Base-by-base conservation (phyloP, 352 stramenopile genomes). In the Pythium volutum region DNA sequence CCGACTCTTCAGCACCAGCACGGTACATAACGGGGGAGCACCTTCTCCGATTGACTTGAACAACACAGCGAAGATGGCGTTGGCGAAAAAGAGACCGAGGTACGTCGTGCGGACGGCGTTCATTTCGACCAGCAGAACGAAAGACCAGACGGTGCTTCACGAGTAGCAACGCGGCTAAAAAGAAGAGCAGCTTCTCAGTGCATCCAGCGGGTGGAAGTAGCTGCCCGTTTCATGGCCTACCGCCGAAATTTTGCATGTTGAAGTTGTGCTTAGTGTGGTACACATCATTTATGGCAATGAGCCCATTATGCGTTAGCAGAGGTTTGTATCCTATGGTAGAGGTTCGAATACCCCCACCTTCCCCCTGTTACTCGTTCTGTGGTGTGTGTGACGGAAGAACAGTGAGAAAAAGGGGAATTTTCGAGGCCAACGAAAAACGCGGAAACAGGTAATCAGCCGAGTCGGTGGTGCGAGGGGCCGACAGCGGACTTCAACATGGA, bases 1-100 rank as follows among this genome's bases (percentile, higher is more conserved):
- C 14, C 20, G 27, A 7, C 25, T 33, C 20, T n/a, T n/a, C n/a
- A n/a, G n/a, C n/a, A n/a, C n/a, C n/a, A 18, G 1, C 14, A 4
- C 36, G 18, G 15, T 16, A 43, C 8, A 43, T 10, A 47, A 38
- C 15, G 18, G 12, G 6, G 9, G 16, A 58, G 5, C 36, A 91
- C 77, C 74, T 71, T 85, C 66, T 0, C 83, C 83, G 11, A 87
- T 63, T 11, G 77, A 74, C 57, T 84, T 82, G 65, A 93, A 82
- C 45, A 89, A 55, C 8, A 64, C 73, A 0, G 79, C 83, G 45
- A 89, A 82, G 47, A 88, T 80, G 29, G 81, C 77, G 45, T 89
- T 93, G 49, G 71, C 75, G 53, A 93, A 85, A 76, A 93, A 93
- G 27, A 91, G 61, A 16, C 36, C 63, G 20, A 89, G 75, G 56